Percentiles rank a stretch among this genome's conserved stretches.
Conservation (phyloP, 2,329 filamentous ascomycete species). For the Penicillium griseofulvum region DNA sequence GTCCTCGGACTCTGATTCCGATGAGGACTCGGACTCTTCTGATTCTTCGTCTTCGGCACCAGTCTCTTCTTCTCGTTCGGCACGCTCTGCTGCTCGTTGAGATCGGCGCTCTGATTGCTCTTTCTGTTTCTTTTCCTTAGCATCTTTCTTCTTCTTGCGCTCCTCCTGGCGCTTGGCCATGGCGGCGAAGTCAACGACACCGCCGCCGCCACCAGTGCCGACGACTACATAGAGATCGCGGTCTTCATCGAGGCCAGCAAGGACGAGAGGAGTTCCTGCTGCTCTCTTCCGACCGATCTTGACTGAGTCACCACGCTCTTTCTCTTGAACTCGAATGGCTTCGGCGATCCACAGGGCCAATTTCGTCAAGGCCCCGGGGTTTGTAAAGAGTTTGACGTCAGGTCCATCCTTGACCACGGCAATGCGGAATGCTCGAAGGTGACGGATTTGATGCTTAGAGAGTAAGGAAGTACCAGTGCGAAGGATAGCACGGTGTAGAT, state of each 20-base stretch:
- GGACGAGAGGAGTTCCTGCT: slow-evolving; percentile 75
- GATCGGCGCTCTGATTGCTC: slow-evolving; percentile 62
- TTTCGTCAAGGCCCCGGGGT: slow-evolving; percentile 89
- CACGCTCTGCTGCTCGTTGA: slow-evolving; percentile 54
- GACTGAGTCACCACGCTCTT: slow-evolving; percentile 71
- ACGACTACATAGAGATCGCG: slow-evolving; percentile 89
- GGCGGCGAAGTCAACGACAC: slow-evolving; percentile 64
- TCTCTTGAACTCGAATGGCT: slow-evolving; percentile 85
- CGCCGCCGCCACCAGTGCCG: slow-evolving; percentile 82
- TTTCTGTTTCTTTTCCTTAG: slow-evolving; percentile 62
- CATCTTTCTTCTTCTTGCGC: slow-evolving; percentile 61
- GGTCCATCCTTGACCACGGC: slow-evolving; percentile 94
- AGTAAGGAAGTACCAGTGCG: slow-evolving; percentile 88
- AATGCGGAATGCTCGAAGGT: slow-evolving; percentile 89
- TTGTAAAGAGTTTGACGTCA: slow-evolving; percentile 85
- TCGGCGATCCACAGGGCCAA: slow-evolving; percentile 92
- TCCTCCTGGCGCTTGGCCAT: slow-evolving; percentile 66
- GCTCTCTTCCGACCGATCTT: slow-evolving; percentile 41
- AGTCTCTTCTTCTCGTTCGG: slow-evolving; percentile 48
- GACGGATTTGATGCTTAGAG: slow-evolving; percentile 89
- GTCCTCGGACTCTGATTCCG: slow-evolving; percentile 55
- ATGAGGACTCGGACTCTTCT: slow-evolving; percentile 58
- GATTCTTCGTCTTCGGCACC: slow-evolving; percentile 63
- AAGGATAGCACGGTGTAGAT: slow-evolving; percentile 87
- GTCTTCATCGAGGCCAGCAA: slow-evolving; percentile 83